Evolutionary conservation across 1,139 yeast genomes (phyloP), one percentile per base, ranked within the genome.

Genomic region (Waltiozyma sp.): DNA sequence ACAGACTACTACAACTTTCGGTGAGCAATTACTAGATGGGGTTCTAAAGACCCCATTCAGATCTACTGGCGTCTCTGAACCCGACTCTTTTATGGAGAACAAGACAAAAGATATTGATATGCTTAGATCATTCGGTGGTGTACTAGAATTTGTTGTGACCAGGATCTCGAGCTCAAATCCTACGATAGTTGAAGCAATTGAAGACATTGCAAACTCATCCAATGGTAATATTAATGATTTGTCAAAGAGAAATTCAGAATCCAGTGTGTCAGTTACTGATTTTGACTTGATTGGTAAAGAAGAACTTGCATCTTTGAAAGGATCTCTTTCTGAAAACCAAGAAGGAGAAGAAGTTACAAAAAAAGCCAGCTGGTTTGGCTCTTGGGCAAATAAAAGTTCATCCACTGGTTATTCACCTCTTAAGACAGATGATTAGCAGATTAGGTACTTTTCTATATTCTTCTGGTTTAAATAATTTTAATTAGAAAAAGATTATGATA

Each of bases 241-340:
- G 15, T 4, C 19, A 19, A 35, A 18, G 23, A 35, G 37, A 35
- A 19, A 5, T 4, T 35, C 23, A 9, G 23, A 19, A 9, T 35
- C 23, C 14, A 14, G 10, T 6, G 4, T 14, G 4, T 35, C 37
- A 6, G 23, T 51, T 18, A 59, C 66, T 26, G 52, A 47, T 38
- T 71, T 63, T 54, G 78, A 72, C 50, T 55, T 72, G 38, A 69
- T 72, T 41, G 72, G 69, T 41, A 61, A 57, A 42, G 69, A 69
- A 21, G 66, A 62, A 24, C 40, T 53, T 39, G 55, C 45, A 28
- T 54, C 51, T 42, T 42, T 45, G 34, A 36, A 36, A 19, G 7
- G 28, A 14, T 28, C 61, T 67, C 67, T 62, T 6, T 21, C 15
- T 15, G 18, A 10, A 4, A 15, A 31, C 16, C 16, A n/a, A 15